Conservation (phyloP, 495 filamentous ascomycete species). For the Cercophora samala region DNA sequence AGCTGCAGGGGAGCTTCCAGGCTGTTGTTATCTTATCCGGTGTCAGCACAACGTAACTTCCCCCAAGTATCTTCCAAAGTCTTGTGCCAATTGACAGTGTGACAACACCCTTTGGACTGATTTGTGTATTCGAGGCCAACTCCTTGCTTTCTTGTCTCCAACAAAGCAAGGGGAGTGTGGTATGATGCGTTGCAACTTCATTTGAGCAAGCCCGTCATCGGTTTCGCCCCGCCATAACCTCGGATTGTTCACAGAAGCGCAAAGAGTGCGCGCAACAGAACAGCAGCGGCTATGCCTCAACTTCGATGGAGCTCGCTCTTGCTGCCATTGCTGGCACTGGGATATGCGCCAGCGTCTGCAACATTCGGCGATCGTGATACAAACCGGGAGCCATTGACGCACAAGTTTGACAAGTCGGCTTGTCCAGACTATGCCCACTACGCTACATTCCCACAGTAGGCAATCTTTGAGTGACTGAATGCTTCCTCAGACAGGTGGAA, state of each 20-base stretch:
- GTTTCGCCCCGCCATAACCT: not conserved
- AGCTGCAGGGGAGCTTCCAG: not conserved
- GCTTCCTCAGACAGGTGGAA: not conserved
- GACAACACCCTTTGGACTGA: not conserved
- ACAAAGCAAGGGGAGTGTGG: not conserved
- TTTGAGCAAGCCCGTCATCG: not conserved
- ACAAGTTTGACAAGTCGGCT: constrained; percentile 27
- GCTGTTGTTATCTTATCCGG: not conserved
- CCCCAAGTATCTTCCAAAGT: constrained; percentile 2
- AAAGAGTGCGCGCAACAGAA: not conserved
- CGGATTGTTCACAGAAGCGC: not conserved
- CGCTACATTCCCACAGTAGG: constrained; percentile 46
- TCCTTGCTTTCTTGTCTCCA: not conserved
- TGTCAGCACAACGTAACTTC: constrained; percentile 1
- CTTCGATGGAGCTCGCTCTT: constrained; percentile 17
- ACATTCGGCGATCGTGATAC: constrained; percentile 15
- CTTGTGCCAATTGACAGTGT: not conserved
- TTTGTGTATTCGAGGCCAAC: not conserved
- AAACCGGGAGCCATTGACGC: constrained; percentile 26
- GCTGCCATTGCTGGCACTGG: constrained; percentile 19
- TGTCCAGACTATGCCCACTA: constrained; percentile 56
- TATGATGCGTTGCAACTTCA: not conserved
- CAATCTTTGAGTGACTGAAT: not conserved
- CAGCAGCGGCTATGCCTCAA: constrained; percentile 18
- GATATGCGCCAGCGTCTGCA: constrained; percentile 16